Percentiles rank a stretch among this genome's conserved stretches.
Evolutionary conservation across 768 basidiomycete species (phyloP).

Genomic region (Podaxis sp.): DNA sequence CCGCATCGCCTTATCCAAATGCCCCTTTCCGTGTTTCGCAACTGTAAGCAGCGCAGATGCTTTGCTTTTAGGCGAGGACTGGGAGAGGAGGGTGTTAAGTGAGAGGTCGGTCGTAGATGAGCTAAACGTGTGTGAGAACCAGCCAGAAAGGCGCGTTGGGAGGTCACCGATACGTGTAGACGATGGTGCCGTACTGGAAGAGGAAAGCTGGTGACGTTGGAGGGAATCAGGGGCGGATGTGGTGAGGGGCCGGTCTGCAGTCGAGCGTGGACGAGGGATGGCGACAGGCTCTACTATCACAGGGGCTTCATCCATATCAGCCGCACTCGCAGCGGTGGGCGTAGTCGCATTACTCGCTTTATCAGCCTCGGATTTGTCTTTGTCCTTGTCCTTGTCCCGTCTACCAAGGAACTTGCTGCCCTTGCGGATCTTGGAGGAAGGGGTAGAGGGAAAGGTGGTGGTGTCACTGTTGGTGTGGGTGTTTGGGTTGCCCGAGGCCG

Average conservation of each 20-base stretch:
- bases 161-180: constrained; percentile 59
- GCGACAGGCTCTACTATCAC: constrained; percentile 66
- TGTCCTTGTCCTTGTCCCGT: constrained; percentile 17
- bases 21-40: constrained; percentile 72
- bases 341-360: constrained; percentile 7
- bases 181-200: constrained; percentile 35
- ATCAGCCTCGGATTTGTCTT: background rate
- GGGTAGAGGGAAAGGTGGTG: constrained; percentile 22
- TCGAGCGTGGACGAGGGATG: constrained; percentile 52
- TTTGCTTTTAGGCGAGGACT: constrained; percentile 21
- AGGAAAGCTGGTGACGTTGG: no score
- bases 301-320: constrained; percentile 50
- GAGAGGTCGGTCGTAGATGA: constrained; percentile 72
- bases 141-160: constrained; percentile 74
- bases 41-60: constrained; percentile 57
- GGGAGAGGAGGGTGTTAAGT: constrained; percentile 57
- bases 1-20: constrained; percentile 81
- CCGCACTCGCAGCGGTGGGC: constrained; percentile 10
- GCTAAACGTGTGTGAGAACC: constrained; percentile 79
- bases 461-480: constrained; percentile 16
- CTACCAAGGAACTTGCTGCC: constrained; percentile 2
- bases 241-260: constrained; percentile 41
- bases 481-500: constrained; percentile 25
- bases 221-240: constrained; percentile 34
- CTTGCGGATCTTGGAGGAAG: constrained; percentile 27